Evolutionary conservation across 768 basidiomycete species (phyloP), one percentile per base, ranked within the genome.

Genomic region (Pleurotus eryngii): DNA sequence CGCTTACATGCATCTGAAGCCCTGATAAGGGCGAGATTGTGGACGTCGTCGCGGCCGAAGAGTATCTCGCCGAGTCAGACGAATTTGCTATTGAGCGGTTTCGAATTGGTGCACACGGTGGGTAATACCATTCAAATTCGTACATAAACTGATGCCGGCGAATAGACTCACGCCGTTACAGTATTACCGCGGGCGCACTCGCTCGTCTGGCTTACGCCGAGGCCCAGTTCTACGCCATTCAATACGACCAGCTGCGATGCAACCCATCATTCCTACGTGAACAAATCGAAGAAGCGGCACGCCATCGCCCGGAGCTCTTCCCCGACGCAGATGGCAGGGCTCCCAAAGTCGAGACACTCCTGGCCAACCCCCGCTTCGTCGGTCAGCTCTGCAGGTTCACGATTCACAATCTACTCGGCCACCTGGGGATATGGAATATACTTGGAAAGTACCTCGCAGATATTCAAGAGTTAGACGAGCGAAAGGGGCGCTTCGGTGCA

Each of bases 51-150:
- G 37, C 51, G 37, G 37, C 51, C 37, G 51, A 54, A 18, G 51
- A 54, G 20, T 54, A 54, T n/a, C 39, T 54, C 5, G 51, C 39
- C 39, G 51, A 54, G 39, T 54, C 51, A 20, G 51, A 54, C 39
- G 38, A 54, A 24, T 22, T 54, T 26, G 51, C 51, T 4, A 54
- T 30, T 9, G 37, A 54, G 22, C n/a, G 51, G 17, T 54, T 54
- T 24, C 17, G 27, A 12, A 54, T 20, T 4, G 51, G 51, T 6
- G 51, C 51, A 17, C 37, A 26, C 18, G 51, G 51, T 54, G 17
- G 14, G 51, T 42, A 17, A 8, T 38, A 26, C 9, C 9, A 12
- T 17, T 24, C 6, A 22, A 15, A 2, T 24, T 24, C 20, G 17
- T 1, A 17, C 17, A 12, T 5, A 15, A 7, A 17, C 27, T 35